Percentiles rank a stretch among this genome's conserved stretches.
Conservation (phyloP, 352 stramenopile genomes). For the Peronospora destructor region DNA sequence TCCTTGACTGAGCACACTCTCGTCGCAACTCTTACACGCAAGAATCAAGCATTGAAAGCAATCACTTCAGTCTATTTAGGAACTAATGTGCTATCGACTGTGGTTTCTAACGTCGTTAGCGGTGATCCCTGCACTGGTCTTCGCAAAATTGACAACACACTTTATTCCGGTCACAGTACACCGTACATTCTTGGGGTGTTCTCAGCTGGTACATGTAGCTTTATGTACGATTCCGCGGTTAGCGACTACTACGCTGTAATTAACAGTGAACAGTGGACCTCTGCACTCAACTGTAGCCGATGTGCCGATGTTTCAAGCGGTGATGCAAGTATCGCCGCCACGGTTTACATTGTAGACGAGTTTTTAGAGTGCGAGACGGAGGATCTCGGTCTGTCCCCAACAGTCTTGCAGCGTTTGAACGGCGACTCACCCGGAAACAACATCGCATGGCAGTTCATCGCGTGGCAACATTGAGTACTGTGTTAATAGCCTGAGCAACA, state of each 20-base stretch:
- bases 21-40: no score
- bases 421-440: constrained; percentile 24
- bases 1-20: no score
- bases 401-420: constrained; percentile 34
- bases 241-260: constrained; percentile 54
- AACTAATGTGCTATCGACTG: constrained; percentile 16
- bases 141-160: constrained; percentile 16
- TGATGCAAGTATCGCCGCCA: constrained; percentile 30
- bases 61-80: no score
- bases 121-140: constrained; percentile 10
- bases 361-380: constrained; percentile 55
- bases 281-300: constrained; percentile 47
- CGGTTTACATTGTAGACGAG: constrained; percentile 54
- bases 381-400: constrained; percentile 39
- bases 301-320: constrained; percentile 53
- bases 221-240: constrained; percentile 38
- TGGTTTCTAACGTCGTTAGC: constrained; percentile 5
- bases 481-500: constrained; percentile 32
- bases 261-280: constrained; percentile 49
- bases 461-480: constrained; percentile 39
- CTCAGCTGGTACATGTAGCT: constrained; percentile 49
- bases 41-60: no score
- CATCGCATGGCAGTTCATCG: constrained; percentile 42
- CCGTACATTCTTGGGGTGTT: constrained; percentile 35
- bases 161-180: constrained; percentile 41